Percentiles rank a stretch among this genome's conserved stretches.
These are phyloP conservation scores for Dictyostelium discoideum DNA, from an alignment of 78 protist species.

Conservation along the genomic window DNA sequence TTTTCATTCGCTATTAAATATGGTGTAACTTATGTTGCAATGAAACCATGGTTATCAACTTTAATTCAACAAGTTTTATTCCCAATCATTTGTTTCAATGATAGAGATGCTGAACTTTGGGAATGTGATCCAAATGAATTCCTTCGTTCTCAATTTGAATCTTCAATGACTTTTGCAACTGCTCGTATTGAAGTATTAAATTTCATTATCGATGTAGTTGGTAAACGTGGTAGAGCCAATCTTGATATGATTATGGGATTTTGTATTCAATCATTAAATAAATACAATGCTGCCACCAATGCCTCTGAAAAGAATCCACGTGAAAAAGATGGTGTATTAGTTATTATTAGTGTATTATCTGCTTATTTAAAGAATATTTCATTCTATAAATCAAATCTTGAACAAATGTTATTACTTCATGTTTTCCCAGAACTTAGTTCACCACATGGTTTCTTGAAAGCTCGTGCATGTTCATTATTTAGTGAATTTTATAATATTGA, in stretches of 20 bases:
- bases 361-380: conserved; percentile 12
- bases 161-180: conserved; percentile 18
- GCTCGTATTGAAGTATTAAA: conserved; percentile 31
- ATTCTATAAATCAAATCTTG: conserved; percentile 16
- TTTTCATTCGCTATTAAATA: conserved; percentile 8
- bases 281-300: not conserved
- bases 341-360: conserved; percentile 32
- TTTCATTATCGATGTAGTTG: conserved; percentile 63
- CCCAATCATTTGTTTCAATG: conserved; percentile 78
- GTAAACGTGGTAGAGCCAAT: conserved; percentile 53
- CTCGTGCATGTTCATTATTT: conserved; percentile 43
- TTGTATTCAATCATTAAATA: conserved; percentile 34
- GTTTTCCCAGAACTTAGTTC: conserved; percentile 68
- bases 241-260: conserved; percentile 49
- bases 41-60: conserved; percentile 34
- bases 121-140: conserved; percentile 87
- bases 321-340: conserved; percentile 49
- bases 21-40: conserved; percentile 24
- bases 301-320: conserved; percentile 16
- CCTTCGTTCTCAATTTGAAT: conserved; percentile 75
- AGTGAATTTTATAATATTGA: conserved; percentile 47
- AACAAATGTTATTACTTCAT: conserved; percentile 61
- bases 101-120: conserved; percentile 84
- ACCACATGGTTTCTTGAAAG: conserved; percentile 63
- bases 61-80: conserved; percentile 50